Base-by-base conservation (phyloP, 352 stramenopile genomes). In the Peronospora tabacina region DNA sequence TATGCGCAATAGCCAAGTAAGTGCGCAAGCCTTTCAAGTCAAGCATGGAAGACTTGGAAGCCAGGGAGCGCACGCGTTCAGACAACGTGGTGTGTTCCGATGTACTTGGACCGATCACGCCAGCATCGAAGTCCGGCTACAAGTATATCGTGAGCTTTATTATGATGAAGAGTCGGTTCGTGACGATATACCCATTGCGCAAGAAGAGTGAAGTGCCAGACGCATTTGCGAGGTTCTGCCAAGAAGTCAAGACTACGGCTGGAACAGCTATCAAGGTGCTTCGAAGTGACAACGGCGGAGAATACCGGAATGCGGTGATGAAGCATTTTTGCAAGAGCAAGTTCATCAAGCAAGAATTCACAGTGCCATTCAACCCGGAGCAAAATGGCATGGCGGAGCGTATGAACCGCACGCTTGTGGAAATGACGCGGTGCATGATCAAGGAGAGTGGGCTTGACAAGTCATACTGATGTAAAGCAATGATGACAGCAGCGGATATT, bases 321-420 rank as follows among this genome's bases (percentile, higher is more conserved):
- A n/a, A n/a, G n/a, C n/a, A 15, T 17, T 32, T 29, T 16, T 30
- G 19, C 36, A 44, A 32, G 38, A 9, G 1, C 15, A 44, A 44
- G 19, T 44, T n/a, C 19, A 17, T 44, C 38, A 44, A 32, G 16
- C 38, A 28, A 28, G n/a, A n/a, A n/a, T n/a, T n/a, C n/a, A n/a
- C n/a, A n/a, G n/a, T n/a, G n/a, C n/a, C n/a, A n/a, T n/a, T n/a
- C n/a, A n/a, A n/a, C n/a, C n/a, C n/a, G 19, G 19, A 4, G 19
- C 3, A 22, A 22, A 22, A 1, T 3, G 19, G 19, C 19, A 22
- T 3, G 3, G 2, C 19, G 3, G 1, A 4, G 19, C 19, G 19
- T 3, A 4, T 22, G 19, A 22, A 13, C 3, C 19, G 3, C 19
- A 22, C 19, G 3, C 19, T 22, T 3, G 19, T 22, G 30, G 30